Conservation (phyloP, 2,329 filamentous ascomycete species). For the Phaeosphaeria sp. region DNA sequence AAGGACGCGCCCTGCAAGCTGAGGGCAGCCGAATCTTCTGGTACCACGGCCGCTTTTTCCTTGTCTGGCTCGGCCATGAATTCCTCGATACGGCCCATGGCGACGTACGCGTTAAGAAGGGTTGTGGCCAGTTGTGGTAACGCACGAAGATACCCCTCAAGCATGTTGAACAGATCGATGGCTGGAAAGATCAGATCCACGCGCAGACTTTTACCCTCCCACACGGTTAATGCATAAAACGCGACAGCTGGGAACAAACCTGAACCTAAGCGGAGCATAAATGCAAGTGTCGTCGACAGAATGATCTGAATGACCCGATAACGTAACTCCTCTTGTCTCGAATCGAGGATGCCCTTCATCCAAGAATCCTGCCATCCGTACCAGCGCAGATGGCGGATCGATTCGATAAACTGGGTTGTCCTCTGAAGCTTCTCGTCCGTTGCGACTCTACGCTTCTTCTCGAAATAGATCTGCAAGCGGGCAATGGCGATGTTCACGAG, state of each 20-base stretch:
- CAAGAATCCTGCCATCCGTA: conserved; percentile 83
- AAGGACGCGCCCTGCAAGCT: conserved; percentile 72
- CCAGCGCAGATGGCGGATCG: conserved; percentile 80
- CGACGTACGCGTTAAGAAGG: conserved; percentile 81
- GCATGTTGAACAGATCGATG: conserved; percentile 77
- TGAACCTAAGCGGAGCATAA: conserved; percentile 74
- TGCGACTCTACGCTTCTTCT: conserved; percentile 72
- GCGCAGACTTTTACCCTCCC: conserved; percentile 71
- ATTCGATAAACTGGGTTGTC: conserved; percentile 85
- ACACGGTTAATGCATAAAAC: conserved; percentile 79
- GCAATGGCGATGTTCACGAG: conserved; percentile 73
- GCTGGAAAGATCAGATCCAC: conserved; percentile 89
- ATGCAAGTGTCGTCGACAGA: conserved; percentile 68
- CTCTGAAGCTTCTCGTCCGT: conserved; percentile 82
- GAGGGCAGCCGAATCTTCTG: conserved; percentile 47
- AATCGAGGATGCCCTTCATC: conserved; percentile 72
- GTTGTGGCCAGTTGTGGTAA: conserved; percentile 78
- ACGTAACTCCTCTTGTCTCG: conserved; percentile 71
- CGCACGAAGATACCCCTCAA: conserved; percentile 76
- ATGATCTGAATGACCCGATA: conserved; percentile 69
- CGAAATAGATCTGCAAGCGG: conserved; percentile 69
- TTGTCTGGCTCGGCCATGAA: conserved; percentile 90
- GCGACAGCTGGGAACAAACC: conserved; percentile 80
- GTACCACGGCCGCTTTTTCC: conserved; percentile 55
- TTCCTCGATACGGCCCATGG: conserved; percentile 79